These are phyloP conservation scores for Viridothelium virens DNA, from an alignment of 495 filamentous ascomycete genomes.

Conservation along the genomic window DNA sequence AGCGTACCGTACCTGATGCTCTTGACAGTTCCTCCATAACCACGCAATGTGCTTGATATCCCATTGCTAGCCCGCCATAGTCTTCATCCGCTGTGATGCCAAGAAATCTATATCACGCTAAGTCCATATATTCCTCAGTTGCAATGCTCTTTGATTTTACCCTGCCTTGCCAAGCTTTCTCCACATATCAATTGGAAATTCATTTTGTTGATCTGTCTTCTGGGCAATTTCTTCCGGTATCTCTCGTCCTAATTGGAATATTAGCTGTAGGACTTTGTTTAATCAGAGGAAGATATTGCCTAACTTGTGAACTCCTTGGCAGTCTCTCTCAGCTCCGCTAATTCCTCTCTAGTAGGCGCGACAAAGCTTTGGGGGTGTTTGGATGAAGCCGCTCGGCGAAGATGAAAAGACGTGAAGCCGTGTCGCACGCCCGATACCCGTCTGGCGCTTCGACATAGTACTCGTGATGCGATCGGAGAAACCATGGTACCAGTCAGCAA, in stretches of 20 bases:
- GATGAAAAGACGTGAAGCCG: constrained; percentile 6
- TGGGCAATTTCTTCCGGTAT: constrained; percentile 79
- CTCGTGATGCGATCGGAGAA: background rate
- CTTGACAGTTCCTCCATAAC: constrained; percentile 87
- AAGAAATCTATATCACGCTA: constrained; percentile 50
- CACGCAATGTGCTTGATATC: constrained; percentile 94
- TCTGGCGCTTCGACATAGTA: background rate
- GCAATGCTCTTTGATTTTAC: constrained; percentile 26
- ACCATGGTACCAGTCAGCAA: background rate
- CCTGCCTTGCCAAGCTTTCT: constrained; percentile 83
- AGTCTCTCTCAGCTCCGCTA: constrained; percentile 76
- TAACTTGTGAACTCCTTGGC: constrained; percentile 83
- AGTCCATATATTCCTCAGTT: constrained; percentile 44
- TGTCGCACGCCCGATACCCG: background rate
- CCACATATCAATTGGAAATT: constrained; percentile 90
- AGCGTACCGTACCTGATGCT: constrained; percentile 47
- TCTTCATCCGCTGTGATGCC: constrained; percentile 93
- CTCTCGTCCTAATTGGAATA: constrained; percentile 45
- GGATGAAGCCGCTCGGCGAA: constrained; percentile 49
- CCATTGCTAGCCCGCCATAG: constrained; percentile 82
- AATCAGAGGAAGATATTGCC: constrained; percentile 9
- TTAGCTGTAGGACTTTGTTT: background rate
- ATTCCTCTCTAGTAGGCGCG: constrained; percentile 65
- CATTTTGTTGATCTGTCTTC: constrained; percentile 73
- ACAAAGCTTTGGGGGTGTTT: constrained; percentile 83